Base-by-base conservation (phyloP, 352 stramenopile genomes). In the Phytopythium ostracodes region DNA sequence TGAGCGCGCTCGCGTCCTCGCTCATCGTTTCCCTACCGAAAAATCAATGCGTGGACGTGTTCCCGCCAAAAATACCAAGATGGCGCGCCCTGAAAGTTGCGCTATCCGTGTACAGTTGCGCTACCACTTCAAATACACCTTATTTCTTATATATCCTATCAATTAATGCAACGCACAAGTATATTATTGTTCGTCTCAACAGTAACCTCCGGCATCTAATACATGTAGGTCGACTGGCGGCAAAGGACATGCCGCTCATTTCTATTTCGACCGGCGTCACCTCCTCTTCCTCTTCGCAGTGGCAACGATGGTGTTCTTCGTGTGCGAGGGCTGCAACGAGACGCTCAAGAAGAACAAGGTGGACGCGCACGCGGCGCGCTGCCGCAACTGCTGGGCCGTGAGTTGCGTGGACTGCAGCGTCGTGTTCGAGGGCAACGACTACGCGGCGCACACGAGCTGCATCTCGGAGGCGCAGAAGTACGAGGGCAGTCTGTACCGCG, bases 331-430 rank as follows among this genome's bases (percentile, higher is more conserved):
- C 58, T 94, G 85, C 77, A 92, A 94, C 63, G 85, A 98, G 78
- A 97, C 89, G 63, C 77, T 98, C 54, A 98, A 97, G 73, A 98
- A 98, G 79, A 94, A 91, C 70, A 95, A 98, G 68, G 92, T 98
- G 55, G 89, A 98, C 60, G 78, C 75, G 42, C 92, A 98, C 66
- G 82, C 79, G 0, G 73, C 72, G 20, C 93, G 89, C 29, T 94
- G 81, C 60, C 76, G 82, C 58, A 89, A 93, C 70, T 97, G 89
- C 77, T 96, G 86, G 79, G 82, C 87, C 51, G 86, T 98, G 65
- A 97, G 91, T 63, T 98, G 93, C 70, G 91, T 98, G 18, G 93
- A 98, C 74, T 98, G 93, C 73, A 93, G 82, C 66, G 74, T 92
- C 49, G 84, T 94, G 46, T 98, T 96, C 73, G 70, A 96, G 54